Evolutionary conservation across 768 basidiomycete species (phyloP).

Genomic region (Hygrocybe coccinea): DNA sequence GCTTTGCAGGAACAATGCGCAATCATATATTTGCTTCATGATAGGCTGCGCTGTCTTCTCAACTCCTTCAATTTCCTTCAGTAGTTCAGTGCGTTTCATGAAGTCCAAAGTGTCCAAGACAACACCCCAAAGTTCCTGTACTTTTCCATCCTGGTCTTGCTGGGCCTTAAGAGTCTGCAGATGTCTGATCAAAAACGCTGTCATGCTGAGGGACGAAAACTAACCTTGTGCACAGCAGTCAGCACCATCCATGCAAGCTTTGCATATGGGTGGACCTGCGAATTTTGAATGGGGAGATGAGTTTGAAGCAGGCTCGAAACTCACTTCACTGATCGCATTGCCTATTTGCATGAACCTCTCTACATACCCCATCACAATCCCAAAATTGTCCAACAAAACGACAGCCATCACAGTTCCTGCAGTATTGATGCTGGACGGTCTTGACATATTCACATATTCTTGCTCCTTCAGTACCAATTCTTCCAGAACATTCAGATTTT

Average conservation of each 20-base stretch:
- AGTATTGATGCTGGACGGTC: background rate
- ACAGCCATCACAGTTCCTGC: background rate
- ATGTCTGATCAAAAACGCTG: background rate
- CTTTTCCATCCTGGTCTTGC: background rate
- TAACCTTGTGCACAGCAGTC: background rate
- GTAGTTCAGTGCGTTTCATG: background rate
- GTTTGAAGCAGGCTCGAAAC: background rate
- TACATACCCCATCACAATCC: background rate
- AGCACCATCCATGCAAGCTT: background rate
- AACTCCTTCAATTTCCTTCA: background rate
- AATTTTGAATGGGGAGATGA: background rate
- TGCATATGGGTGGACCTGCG: conserved; percentile 2
- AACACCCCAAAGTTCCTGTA: background rate
- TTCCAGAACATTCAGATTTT: background rate
- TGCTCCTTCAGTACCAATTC: background rate
- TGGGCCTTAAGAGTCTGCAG: background rate
- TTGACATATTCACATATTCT: background rate
- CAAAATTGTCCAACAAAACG: conserved; percentile 1
- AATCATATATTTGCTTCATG: background rate
- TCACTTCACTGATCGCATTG: background rate
- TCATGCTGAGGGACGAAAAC: background rate
- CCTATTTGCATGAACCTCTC: conserved; percentile 1
- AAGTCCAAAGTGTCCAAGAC: background rate
- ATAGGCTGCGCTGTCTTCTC: background rate
- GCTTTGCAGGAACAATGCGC: background rate